Base-by-base conservation (phyloP, 1,284 basidiomycete species). In the Microbotryum scabiosae region DNA sequence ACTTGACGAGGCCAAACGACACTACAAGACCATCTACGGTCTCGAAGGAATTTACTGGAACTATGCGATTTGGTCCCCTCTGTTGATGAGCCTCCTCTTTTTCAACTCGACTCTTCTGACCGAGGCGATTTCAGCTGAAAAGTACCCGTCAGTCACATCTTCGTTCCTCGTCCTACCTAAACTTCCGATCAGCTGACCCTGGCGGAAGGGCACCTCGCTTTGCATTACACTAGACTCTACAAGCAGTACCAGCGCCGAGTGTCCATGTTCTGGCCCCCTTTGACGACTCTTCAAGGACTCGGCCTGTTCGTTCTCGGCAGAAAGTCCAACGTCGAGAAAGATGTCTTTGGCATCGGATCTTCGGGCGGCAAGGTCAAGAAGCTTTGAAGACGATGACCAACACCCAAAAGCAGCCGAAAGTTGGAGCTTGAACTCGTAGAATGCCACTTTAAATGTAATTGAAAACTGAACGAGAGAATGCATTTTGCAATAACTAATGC, bases 221-320 rank as follows among this genome's bases (percentile, higher is more conserved):
- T 18, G 16, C 9, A 41, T 41, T 16, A 41, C 10, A 16, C 16
- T 41, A 67, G 66, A 12, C 57, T 67, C 14, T 69, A 71, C 63
- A 52, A 51, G 43, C 28, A 61, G n/a, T 72, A 72, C 62, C 64
- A 67, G 41, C 26, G 47, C 4, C 61, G 69, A 44, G 69, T 72
- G 10, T 59, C 61, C 25, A 66, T 65, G 66, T 70, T 72, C 56
- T 64, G 64, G 63, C 59, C 61, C 7, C n/a, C 45, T 4, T 18
- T 62, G 12, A 62, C 65, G 1, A 48, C 57, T 9, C 30, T 68
- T 36, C 66, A 68, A 50, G 57, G 55, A 7, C 5, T 58, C 1
- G 66, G 56, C 54, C 49, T 68, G 36, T 14, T 54, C 14, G 45
- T 65, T 6, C 56, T 51, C 10, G 56, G 56, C 18, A 32, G 46